A percentile compares a stretch with the other conserved stretches of the same genome.
phyloP scores from a whole-genome alignment of 2,329 filamentous ascomycete species.

The Sporothrix sp. region DNA sequence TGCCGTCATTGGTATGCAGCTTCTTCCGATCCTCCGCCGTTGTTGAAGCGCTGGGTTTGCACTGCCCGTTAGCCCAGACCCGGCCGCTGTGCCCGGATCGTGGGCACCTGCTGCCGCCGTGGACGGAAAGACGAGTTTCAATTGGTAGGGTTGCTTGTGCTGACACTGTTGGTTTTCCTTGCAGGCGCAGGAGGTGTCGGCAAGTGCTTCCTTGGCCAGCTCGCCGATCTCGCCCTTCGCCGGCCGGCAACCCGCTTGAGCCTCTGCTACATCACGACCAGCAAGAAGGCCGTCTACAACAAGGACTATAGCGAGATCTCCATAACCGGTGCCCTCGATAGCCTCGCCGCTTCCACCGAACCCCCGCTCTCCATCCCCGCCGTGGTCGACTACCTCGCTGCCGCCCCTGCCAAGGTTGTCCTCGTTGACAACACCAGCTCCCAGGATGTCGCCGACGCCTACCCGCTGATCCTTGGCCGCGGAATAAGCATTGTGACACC shows the following conservation, averaged over 20 bases:
- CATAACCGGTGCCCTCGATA: conserved; percentile 34
- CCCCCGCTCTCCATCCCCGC: conserved; percentile 58
- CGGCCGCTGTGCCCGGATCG: background rate
- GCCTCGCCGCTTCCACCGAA: conserved; percentile 54
- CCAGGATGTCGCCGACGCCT: conserved; percentile 70
- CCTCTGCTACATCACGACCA: conserved; percentile 78
- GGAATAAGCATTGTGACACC: conserved; percentile 90
- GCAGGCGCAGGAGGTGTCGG: conserved; percentile 86
- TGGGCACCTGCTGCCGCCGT: too few relatives aligned
- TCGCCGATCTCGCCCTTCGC: conserved; percentile 56
- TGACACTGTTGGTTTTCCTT: background rate
- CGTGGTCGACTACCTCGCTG: conserved; percentile 66
- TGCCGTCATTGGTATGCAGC: conserved; percentile 39
- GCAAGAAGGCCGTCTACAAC: conserved; percentile 70
- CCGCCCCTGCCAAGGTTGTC: conserved; percentile 67
- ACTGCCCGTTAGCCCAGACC: background rate
- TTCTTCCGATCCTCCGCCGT: background rate
- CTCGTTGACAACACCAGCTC: conserved; percentile 95
- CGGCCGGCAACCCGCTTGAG: conserved; percentile 60
- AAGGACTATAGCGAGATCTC: conserved; percentile 58
- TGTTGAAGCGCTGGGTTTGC: background rate
- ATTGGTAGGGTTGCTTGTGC: background rate
- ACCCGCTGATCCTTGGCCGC: conserved; percentile 68
- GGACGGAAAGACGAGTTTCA: too few relatives aligned
- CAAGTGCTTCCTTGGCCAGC: conserved; percentile 78